phyloP scores from a whole-genome alignment of 805 yeast species.

The Trichomonascus vanleenenianus region DNA sequence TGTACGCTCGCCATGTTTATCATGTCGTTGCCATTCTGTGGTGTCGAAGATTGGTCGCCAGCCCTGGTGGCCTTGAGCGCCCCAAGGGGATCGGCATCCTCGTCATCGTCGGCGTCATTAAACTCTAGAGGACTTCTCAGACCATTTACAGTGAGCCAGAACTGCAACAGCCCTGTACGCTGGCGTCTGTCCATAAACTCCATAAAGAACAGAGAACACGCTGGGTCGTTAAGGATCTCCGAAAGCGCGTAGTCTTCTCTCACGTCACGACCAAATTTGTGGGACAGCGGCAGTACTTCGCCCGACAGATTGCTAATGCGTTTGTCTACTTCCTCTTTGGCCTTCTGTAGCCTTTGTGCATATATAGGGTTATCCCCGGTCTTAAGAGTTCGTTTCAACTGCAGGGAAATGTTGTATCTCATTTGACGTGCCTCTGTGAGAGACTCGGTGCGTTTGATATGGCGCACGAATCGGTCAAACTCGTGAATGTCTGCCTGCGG shows the following conservation, averaged over 20 bases:
- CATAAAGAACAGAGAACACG: constrained; percentile 42
- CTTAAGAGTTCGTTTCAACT: constrained; percentile 35
- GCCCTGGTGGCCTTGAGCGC: constrained; percentile 20
- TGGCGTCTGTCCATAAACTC: constrained; percentile 48
- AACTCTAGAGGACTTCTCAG: constrained; percentile 69
- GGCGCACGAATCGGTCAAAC: constrained; percentile 35
- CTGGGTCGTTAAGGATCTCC: constrained; percentile 42
- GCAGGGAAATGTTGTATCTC: constrained; percentile 40
- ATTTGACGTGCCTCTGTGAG: constrained; percentile 41
- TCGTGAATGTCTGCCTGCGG: constrained; percentile 34
- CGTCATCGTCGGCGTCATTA: constrained; percentile 22
- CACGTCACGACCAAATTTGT: constrained; percentile 12
- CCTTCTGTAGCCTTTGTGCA: constrained; percentile 26
- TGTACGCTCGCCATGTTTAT: constrained; percentile 37
- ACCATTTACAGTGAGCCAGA: constrained; percentile 60
- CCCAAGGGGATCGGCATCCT: constrained; percentile 20
- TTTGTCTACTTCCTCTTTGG: constrained; percentile 27
- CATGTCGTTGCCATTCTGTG: neutral
- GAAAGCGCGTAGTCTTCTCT: constrained; percentile 29
- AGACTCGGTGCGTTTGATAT: constrained; percentile 29
- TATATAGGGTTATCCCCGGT: constrained; percentile 27
- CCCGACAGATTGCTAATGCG: constrained; percentile 25
- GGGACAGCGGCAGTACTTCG: neutral
- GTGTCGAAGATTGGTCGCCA: constrained; percentile 12
- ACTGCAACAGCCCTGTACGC: constrained; percentile 43